Evolutionary conservation across 768 basidiomycete species (phyloP).

Genomic region (Leccinum obscurum): DNA sequence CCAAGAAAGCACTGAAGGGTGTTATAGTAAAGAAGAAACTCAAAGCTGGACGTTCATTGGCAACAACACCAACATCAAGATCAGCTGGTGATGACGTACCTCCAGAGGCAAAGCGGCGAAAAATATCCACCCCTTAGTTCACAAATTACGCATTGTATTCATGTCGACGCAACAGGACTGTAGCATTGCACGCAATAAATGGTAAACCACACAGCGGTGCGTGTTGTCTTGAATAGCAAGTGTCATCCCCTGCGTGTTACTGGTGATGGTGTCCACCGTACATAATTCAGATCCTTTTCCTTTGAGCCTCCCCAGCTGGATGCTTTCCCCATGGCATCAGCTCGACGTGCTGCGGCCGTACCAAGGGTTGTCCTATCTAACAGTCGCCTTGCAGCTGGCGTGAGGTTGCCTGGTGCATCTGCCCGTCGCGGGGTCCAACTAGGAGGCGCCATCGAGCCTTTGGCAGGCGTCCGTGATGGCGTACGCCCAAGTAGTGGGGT

Average conservation of each 20-base stretch:
- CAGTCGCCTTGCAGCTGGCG: constrained; percentile 81
- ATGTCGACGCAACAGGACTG: constrained; percentile 8
- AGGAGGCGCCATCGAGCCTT: constrained; percentile 71
- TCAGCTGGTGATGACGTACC: constrained; percentile 29
- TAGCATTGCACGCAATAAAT: constrained; percentile 13
- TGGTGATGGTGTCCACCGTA: constrained; percentile 84
- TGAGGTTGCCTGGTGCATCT: constrained; percentile 72
- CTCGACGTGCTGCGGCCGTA: constrained; percentile 58
- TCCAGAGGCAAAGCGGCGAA: constrained; percentile 61
- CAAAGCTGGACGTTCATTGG: constrained; percentile 37
- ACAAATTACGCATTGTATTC: constrained; percentile 12
- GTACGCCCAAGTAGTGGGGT: constrained; percentile 29
- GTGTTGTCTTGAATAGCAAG: constrained; percentile 2
- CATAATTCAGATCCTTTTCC: constrained; percentile 62
- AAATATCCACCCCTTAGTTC: constrained; percentile 39
- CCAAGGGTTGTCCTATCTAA: constrained; percentile 72
- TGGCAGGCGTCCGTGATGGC: constrained; percentile 38
- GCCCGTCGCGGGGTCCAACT: constrained; percentile 75
- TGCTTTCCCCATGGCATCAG: constrained; percentile 63
- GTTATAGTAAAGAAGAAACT: constrained; percentile 78
- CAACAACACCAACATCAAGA: constrained; percentile 19
- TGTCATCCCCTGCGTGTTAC: constrained; percentile 36
- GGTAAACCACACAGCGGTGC: constrained; percentile 5
- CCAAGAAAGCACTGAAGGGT: constrained; percentile 71
- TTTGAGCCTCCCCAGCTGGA: constrained; percentile 59